These are phyloP conservation scores for Misopates orontium DNA, from an alignment of 257 asterid genomes.

Conservation along the genomic window DNA sequence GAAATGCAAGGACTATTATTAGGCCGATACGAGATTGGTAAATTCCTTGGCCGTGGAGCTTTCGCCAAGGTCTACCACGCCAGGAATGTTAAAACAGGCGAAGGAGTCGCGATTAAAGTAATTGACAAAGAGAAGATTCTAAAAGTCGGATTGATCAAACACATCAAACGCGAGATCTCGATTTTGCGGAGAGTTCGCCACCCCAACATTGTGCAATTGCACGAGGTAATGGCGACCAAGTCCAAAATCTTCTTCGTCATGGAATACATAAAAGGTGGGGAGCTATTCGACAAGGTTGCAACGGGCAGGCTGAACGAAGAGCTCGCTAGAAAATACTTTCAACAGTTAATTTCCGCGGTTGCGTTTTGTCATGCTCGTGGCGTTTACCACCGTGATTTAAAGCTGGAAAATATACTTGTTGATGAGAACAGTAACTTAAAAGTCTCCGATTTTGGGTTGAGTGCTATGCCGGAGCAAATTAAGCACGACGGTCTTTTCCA, in stretches of 20 bases:
- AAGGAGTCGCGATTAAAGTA: slow-evolving; percentile 78
- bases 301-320: slow-evolving; percentile 91
- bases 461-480: slow-evolving; percentile 89
- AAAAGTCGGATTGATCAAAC: slow-evolving; percentile 70
- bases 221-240: slow-evolving; percentile 95
- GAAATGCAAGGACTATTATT: slow-evolving; percentile 57
- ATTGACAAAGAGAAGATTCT: slow-evolving; percentile 86
- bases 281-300: slow-evolving; percentile 83
- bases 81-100: slow-evolving; percentile 64
- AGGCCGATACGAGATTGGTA: slow-evolving; percentile 74
- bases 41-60: slow-evolving; percentile 81
- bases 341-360: slow-evolving; percentile 83
- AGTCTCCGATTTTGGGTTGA: slow-evolving; percentile 89
- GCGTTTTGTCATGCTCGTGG: slow-evolving; percentile 95
- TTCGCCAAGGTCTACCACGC: slow-evolving; percentile 94
- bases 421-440: slow-evolving; percentile 86
- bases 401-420: slow-evolving; percentile 77
- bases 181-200: slow-evolving; percentile 87
- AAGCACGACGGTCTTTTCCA: slow-evolving; percentile 89
- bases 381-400: slow-evolving; percentile 87
- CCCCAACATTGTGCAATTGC: slow-evolving; percentile 85
- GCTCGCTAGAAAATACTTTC: slow-evolving; percentile 71
- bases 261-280: slow-evolving; percentile 95
- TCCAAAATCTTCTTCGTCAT: slow-evolving; percentile 80
- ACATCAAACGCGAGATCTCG: slow-evolving; percentile 93